Base-by-base conservation (phyloP, 148 eudicot species). In the Rheum nobile region DNA sequence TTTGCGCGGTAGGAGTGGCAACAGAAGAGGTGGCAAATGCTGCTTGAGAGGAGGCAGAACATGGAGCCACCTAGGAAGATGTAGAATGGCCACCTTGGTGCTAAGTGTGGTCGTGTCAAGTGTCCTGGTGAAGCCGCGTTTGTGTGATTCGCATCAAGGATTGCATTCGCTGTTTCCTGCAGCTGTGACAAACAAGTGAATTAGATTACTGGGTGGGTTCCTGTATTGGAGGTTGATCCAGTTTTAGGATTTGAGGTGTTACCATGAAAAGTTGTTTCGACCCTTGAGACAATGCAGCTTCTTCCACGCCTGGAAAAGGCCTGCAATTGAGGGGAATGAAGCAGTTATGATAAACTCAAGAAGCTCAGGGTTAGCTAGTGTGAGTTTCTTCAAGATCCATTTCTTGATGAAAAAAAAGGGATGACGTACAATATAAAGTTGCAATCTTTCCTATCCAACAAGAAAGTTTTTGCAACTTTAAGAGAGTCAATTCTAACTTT, bases 11-110 rank as follows among this genome's bases (percentile, higher is more conserved):
- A 80, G 16, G 99, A 95, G 72, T 95, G 99, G 79, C 99, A 95
- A 22, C 83, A 83, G 52, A 95, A 92, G 84, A 95, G 99, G 80
- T 95, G 99, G 88, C 99, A 95, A 17, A 80, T 55, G 81, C 85
- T 84, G 88, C 97, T 91, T n/a, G 90, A 86, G 43, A 92, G 78
- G 35, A 95, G 97, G 79, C 99, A 95, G 84, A 87, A 91, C 97
- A 95, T 92, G 1, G 97, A 84, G 46, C 99, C 99, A 6, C 76
- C 52, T 74, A 95, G 74, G 90, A 91, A 95, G 21, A 95, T 85
- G 52, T 84, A 90, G 80, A 95, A 92, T 4, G 99, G 99, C 99
- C 99, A 95, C 59, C 83, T 76, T 63, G 85, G 80, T 26, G 86
- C 77, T 54, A 35, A 4, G 50, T 55, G 50, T 6, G 41, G 7